Conservation (phyloP, 2,329 filamentous ascomycete genomes). For the Paraphaeosphaeria sporulosa region DNA sequence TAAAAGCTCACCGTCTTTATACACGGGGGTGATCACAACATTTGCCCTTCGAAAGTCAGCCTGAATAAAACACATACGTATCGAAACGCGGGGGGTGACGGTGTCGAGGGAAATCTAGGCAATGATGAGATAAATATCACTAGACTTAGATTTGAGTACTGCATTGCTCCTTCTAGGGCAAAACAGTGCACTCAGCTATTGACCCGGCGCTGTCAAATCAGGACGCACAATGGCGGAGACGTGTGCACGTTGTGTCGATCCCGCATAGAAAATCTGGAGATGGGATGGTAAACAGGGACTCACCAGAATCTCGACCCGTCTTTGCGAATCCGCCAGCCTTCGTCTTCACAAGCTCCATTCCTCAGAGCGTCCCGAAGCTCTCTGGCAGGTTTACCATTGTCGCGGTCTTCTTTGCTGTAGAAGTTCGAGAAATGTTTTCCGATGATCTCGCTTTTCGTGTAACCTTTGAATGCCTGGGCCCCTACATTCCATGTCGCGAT, state of each 20-base stretch:
- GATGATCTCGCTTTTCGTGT: slow-evolving; percentile 62
- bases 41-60: slow-evolving; percentile 53
- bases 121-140: not conserved
- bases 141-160: too few species aligned
- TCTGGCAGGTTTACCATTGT: slow-evolving; percentile 58
- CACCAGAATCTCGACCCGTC: slow-evolving; percentile 65
- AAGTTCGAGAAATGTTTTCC: slow-evolving; percentile 67
- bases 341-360: slow-evolving; percentile 65
- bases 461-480: slow-evolving; percentile 64
- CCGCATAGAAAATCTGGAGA: not conserved
- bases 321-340: slow-evolving; percentile 67
- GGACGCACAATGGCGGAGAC: not conserved
- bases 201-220: too few species aligned
- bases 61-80: not conserved
- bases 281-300: not conserved
- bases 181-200: too few species aligned
- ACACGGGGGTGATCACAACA: slow-evolving; percentile 65
- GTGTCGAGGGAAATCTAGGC: not conserved
- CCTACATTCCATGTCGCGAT: slow-evolving; percentile 67
- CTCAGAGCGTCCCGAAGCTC: slow-evolving; percentile 62
- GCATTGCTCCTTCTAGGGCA: too few species aligned
- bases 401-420: slow-evolving; percentile 61
- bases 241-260: not conserved
- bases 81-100: not conserved
- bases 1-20: slow-evolving; percentile 60